A percentile compares a stretch with the other conserved stretches of the same genome.
Conservation (phyloP, 129 eudicot species). For the Artemisia argyi region DNA sequence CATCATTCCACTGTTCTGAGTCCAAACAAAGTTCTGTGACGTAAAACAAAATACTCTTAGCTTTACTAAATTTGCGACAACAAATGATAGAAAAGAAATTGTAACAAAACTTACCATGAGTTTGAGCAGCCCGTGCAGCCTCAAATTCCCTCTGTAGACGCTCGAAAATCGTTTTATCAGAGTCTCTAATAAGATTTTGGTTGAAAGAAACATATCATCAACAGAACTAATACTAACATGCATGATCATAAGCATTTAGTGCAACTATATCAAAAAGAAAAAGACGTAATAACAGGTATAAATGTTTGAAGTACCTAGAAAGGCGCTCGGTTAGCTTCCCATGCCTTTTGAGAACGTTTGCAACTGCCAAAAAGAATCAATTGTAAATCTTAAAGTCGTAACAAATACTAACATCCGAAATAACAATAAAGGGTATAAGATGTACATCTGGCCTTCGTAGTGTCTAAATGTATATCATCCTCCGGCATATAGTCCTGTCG, state of each 20-base stretch:
- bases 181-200: slow-evolving; percentile 51
- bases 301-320: slow-evolving; percentile 56
- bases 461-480: slow-evolving; percentile 60
- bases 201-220: not conserved
- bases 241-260: slow-evolving; percentile 4
- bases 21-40: slow-evolving; percentile 69
- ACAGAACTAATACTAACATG: slow-evolving; percentile 4
- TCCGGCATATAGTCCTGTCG: slow-evolving; percentile 55
- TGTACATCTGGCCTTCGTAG: slow-evolving; percentile 77
- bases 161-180: slow-evolving; percentile 89
- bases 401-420: slow-evolving; percentile 13
- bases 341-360: slow-evolving; percentile 75
- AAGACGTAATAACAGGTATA: not conserved
- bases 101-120: slow-evolving; percentile 53
- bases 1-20: slow-evolving; percentile 96
- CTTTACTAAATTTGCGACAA: slow-evolving; percentile 11
- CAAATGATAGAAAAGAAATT: not conserved
- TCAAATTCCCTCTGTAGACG: slow-evolving; percentile 91
- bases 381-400: slow-evolving; percentile 8
- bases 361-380: slow-evolving; percentile 47
- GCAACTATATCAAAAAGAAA: not conserved
- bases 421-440: slow-evolving; percentile 14
- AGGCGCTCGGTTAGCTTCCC: slow-evolving; percentile 82
- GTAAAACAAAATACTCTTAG: slow-evolving; percentile 16
- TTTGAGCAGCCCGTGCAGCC: slow-evolving; percentile 80